These are phyloP conservation scores for Penicillium paradoxum DNA, from an alignment of 495 filamentous ascomycete genomes.

Conservation along the genomic window DNA sequence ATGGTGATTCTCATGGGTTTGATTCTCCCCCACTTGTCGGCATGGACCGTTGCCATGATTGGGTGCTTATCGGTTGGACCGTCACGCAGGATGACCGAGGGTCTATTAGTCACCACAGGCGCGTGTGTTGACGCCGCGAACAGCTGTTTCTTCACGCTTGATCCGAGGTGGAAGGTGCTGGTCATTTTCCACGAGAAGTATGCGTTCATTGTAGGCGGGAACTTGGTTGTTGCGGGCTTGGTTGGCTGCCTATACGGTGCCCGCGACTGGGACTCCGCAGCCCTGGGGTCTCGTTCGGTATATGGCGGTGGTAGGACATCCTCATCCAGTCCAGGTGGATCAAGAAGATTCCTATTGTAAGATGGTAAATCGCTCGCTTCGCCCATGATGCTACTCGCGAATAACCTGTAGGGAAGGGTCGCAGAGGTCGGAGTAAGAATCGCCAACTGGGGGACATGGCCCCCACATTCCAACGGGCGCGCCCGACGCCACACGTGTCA, in stretches of 20 bases:
- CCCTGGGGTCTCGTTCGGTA: neutral
- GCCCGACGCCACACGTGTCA: too few species aligned
- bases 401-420: neutral
- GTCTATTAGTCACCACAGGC: neutral
- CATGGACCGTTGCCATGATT: neutral
- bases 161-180: constrained; percentile 15
- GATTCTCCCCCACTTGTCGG: constrained; percentile 1
- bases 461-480: too few species aligned
- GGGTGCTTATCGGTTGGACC: constrained; percentile 8
- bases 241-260: neutral
- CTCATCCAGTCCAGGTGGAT: neutral
- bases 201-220: constrained; percentile 14
- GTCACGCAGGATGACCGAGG: constrained; percentile 4
- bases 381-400: neutral
- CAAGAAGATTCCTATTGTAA: too few species aligned
- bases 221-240: constrained; percentile 5
- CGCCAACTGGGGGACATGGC: too few species aligned
- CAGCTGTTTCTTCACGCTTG: constrained; percentile 14
- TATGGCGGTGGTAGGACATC: neutral
- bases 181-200: constrained; percentile 17
- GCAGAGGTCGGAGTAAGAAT: too few species aligned
- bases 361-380: neutral
- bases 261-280: neutral
- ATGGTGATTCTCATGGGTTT: neutral
- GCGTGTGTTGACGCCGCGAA: constrained; percentile 6